Base-by-base conservation (phyloP, 2,329 filamentous ascomycete genomes). In the Clonostachys sp. region DNA sequence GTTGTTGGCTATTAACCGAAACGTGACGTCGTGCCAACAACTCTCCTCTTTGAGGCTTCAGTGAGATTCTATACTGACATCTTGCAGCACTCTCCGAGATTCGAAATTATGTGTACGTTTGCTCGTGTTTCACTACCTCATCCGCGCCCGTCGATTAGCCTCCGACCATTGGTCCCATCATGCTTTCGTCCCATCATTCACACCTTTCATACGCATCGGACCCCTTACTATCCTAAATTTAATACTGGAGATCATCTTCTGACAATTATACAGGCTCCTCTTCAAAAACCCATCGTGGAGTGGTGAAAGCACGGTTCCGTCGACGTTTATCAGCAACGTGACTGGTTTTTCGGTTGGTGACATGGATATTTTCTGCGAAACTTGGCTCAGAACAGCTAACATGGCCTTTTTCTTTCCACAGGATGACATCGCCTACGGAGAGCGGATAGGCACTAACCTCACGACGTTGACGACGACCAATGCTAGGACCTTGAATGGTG, bases 401-500 rank as follows among this genome's bases (percentile, higher is more conserved):
- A 20, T 12, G 12, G 12, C 12, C 30, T 13, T 12, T 10, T 30
- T 30, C n/a, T n/a, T 10, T 10, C 9, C 7, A 39, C 49, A 71
- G 67, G 64, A 60, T 49, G 59, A 75, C 50, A 63, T 82, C 59
- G 73, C 75, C 47, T 81, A 81, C 57, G 72, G 80, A 49, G 68
- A 75, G 50, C 68, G 69, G 41, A 63, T 81, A 46, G 55, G 62
- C 17, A 65, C 65, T 48, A 87, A 87, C 57, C 78, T 96, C 45
- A 88, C 84, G 41, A 95, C 89, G 0, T 73, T 96, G 13, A 88
- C 88, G 4, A 81, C 78, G 34, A 86, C 82, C 51, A 83, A 81
- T 61, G 75, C 81, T 45, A 74, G 78, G 34, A 73, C 73, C 9
- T 64, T 74, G 38, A 80, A 84, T 53, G 78, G 78, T 47, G 71